phyloP scores from a whole-genome alignment of 2,329 filamentous ascomycete species.

The Basipetospora sp. region DNA sequence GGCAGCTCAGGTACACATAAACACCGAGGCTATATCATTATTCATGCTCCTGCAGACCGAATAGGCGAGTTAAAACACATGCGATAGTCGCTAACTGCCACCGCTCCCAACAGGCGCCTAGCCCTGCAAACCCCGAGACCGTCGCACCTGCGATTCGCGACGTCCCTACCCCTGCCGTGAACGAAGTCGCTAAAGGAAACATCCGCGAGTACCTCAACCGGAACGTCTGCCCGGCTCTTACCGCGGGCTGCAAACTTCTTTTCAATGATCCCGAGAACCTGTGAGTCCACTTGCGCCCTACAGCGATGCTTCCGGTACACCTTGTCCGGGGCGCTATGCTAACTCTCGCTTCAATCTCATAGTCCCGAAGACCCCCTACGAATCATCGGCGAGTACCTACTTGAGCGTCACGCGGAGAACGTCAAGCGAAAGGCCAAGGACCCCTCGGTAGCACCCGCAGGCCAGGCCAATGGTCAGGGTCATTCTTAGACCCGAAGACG shows the following conservation, averaged over 20 bases:
- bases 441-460: no score
- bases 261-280: not conserved
- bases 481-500: not conserved
- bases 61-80: no score
- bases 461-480: not conserved
- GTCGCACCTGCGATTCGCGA: not conserved
- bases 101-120: no score
- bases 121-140: no score
- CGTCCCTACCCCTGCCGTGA: not conserved
- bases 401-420: conserved; percentile 42
- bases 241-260: conserved; percentile 1
- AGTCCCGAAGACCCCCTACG: conserved; percentile 55
- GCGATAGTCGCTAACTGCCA: no score
- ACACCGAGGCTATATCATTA: no score
- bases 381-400: conserved; percentile 54
- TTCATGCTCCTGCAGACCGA: no score
- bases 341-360: conserved; percentile 1
- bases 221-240: not conserved
- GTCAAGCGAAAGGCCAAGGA: not conserved
- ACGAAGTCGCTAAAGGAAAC: not conserved
- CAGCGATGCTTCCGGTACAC: no score
- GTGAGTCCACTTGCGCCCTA: no score
- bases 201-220: conserved; percentile 2
- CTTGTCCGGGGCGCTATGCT: no score
- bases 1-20: not conserved